phyloP scores from a whole-genome alignment of 1,284 basidiomycete genomes.

The Marasmius tenuissimus region DNA sequence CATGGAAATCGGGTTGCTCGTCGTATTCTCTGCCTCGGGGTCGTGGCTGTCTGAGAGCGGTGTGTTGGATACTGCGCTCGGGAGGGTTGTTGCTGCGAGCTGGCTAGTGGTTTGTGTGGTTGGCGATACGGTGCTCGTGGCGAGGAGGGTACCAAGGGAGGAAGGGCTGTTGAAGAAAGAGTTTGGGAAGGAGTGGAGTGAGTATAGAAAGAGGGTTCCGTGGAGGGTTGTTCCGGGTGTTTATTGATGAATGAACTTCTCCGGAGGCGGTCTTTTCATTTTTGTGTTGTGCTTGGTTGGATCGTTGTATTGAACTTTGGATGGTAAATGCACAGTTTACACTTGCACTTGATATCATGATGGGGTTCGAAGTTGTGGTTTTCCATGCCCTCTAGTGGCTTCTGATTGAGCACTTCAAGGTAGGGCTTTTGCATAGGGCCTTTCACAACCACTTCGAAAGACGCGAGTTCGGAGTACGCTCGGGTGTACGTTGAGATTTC shows the following conservation, averaged over 20 bases:
- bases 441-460: no score
- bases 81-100: neutral
- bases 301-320: no score
- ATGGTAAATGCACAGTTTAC: no score
- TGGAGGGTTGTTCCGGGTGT: neutral
- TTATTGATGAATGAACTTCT: neutral
- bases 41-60: neutral
- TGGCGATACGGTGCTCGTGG: neutral
- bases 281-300: no score
- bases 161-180: neutral
- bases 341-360: no score
- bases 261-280: no score
- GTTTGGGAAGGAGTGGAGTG: conserved; percentile 2
- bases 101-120: neutral
- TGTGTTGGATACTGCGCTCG: neutral
- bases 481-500: no score
- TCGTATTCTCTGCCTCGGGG: neutral
- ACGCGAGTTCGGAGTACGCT: no score
- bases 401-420: no score
- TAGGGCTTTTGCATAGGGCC: no score
- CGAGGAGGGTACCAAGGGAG: neutral
- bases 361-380: no score
- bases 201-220: neutral
- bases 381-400: no score
- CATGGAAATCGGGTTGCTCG: neutral